Percentiles rank a stretch among this genome's conserved stretches.
Conservation (phyloP, 164 flowering plant genomes). For the Tinospora cordifolia region DNA sequence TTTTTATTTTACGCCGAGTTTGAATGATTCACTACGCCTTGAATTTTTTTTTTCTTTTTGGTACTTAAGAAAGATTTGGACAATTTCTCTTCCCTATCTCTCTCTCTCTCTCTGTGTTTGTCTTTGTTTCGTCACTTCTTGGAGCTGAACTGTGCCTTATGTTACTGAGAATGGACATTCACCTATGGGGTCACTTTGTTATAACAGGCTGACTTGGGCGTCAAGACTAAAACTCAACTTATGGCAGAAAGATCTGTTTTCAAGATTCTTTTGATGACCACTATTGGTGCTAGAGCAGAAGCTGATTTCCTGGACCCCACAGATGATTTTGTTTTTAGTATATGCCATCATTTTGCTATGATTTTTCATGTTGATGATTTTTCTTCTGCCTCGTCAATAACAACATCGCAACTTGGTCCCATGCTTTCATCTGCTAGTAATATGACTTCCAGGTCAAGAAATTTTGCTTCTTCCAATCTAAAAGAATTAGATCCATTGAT, state of each 20-base stretch:
- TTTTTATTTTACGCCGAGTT: neutral
- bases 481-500: constrained; percentile 90
- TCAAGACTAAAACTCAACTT: constrained; percentile 96
- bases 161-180: neutral
- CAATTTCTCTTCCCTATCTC: neutral
- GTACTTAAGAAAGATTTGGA: neutral
- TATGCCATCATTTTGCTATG: constrained; percentile 96
- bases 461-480: constrained; percentile 42
- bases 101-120: neutral
- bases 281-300: constrained; percentile 80
- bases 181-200: neutral
- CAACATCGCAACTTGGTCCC: constrained; percentile 42
- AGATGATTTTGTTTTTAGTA: constrained; percentile 71
- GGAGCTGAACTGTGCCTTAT: neutral
- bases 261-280: constrained; percentile 76
- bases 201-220: constrained; percentile 89
- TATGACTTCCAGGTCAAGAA: constrained; percentile 38
- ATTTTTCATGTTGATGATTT: constrained; percentile 64
- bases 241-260: constrained; percentile 96
- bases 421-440: constrained; percentile 36
- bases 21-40: no score
- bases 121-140: neutral
- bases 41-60: neutral
- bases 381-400: constrained; percentile 30
- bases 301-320: constrained; percentile 66